These are phyloP conservation scores for Rhodamnia rubescens DNA, from an alignment of 345 rosid species.

Conservation along the genomic window DNA sequence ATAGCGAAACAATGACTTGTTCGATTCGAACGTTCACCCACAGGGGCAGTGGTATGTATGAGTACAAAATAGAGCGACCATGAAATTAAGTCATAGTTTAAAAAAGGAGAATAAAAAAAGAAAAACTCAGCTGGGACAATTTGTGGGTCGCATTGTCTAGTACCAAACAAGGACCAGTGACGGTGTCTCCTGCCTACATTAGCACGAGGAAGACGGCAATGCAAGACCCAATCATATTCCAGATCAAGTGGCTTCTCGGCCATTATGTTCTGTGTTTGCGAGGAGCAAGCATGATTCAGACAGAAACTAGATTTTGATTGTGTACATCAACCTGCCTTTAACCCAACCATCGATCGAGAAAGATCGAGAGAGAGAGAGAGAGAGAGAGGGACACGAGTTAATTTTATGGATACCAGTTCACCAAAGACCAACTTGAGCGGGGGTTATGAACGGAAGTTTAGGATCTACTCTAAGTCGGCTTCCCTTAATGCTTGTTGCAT, in stretches of 20 bases:
- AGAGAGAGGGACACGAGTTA: neutral
- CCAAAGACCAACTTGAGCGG: neutral
- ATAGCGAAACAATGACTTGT: neutral
- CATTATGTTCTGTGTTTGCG: neutral
- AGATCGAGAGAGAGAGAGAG: too few species aligned
- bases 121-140: neutral
- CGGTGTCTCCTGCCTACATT: neutral
- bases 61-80: neutral
- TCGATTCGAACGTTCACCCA: neutral
- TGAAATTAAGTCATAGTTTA: neutral
- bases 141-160: neutral
- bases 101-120: neutral
- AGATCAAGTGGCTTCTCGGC: neutral
- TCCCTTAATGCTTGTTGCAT: neutral
- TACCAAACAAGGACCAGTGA: neutral
- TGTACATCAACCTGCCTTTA: neutral
- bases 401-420: neutral
- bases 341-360: neutral
- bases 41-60: neutral
- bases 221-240: neutral
- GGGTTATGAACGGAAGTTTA: neutral
- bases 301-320: neutral
- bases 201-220: neutral
- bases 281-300: neutral
- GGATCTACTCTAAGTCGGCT: neutral